Base-by-base conservation (phyloP, 106 monocot species). In the Dendrobium nobile region DNA sequence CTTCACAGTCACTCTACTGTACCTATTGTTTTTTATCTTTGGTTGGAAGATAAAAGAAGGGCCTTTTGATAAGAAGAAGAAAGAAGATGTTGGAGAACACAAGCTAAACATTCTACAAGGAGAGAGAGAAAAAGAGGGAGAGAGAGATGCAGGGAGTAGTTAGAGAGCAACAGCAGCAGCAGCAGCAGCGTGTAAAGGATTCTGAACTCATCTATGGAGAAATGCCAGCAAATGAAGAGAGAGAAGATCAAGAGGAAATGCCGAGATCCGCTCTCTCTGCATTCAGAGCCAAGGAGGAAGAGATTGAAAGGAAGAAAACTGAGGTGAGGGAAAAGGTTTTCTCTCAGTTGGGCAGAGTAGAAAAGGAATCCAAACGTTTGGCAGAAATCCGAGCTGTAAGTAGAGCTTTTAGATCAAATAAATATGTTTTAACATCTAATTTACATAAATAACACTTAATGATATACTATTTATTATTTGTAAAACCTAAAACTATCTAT, bases 321-420 rank as follows among this genome's bases (percentile, higher is more conserved):
- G 88, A 93, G 75, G 87, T 92, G 7, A 87, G 84, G 41, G 85
- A 83, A 77, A 88, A 74, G 79, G 84, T 84, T 47, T 79, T 82
- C 37, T 77, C 81, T 61, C 85, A 82, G 80, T 22, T 85, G 61
- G 85, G 85, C 2, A 81, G 93, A 47, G 93, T 88, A 15, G 96
- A 96, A 75, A 84, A 91, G 77, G 96, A 96, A 77, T 85, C 86
- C 79, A 96, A 96, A 79, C 88, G 91, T 68, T 81, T 97, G 73
- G 84, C 92, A 7, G 82, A 83, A 76, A 88, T 97, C 79, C 79
- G 86, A 80, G 87, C 90, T 40, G 96, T 96, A 85, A 82, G 82
- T 89, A 16, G 3, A 51, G 51, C 51, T 51, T 51, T 51, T 16
- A 11, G 13, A 11, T 51, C 51, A 51, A 51, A 13, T 51, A 11